phyloP scores from a whole-genome alignment of 805 yeast species.

The Sugiyamaella floridensis region DNA sequence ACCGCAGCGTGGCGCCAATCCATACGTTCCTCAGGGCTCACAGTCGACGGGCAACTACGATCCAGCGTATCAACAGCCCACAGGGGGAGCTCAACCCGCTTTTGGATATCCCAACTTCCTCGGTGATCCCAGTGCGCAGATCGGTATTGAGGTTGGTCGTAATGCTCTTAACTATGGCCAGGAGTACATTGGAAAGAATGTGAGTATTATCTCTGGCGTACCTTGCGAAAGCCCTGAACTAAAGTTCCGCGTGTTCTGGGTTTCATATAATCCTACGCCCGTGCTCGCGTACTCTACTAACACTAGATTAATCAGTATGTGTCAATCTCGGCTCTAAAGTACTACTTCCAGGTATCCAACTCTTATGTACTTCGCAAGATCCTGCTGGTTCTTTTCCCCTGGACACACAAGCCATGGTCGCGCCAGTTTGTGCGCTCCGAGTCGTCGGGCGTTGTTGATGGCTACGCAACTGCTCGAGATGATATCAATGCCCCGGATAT shows the following conservation, averaged over 20 bases:
- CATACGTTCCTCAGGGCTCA: conserved; percentile 13
- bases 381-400: conserved; percentile 73
- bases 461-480: conserved; percentile 69
- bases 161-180: conserved; percentile 77
- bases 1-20: conserved; percentile 13
- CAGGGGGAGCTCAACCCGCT: conserved; percentile 12
- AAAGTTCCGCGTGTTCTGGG: too few relatives aligned
- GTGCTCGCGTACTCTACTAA: too few relatives aligned
- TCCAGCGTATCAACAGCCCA: conserved; percentile 7
- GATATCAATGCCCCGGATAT: conserved; percentile 95
- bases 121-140: conserved; percentile 70
- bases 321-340: conserved; percentile 54
- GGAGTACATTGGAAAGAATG: conserved; percentile 66
- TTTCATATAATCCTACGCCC: too few relatives aligned
- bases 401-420: conserved; percentile 76
- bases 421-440: conserved; percentile 39
- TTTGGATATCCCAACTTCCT: conserved; percentile 39
- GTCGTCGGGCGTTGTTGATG: conserved; percentile 34
- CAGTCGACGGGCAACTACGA: conserved; percentile 5
- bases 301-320: conserved; percentile 42
- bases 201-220: conserved; percentile 43
- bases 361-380: conserved; percentile 74
- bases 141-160: conserved; percentile 86
- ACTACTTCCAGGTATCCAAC: conserved; percentile 89
- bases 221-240: background rate